These are phyloP conservation scores for Sporothrix brasiliensis DNA, from an alignment of 2,329 filamentous ascomycete species.

Conservation along the genomic window DNA sequence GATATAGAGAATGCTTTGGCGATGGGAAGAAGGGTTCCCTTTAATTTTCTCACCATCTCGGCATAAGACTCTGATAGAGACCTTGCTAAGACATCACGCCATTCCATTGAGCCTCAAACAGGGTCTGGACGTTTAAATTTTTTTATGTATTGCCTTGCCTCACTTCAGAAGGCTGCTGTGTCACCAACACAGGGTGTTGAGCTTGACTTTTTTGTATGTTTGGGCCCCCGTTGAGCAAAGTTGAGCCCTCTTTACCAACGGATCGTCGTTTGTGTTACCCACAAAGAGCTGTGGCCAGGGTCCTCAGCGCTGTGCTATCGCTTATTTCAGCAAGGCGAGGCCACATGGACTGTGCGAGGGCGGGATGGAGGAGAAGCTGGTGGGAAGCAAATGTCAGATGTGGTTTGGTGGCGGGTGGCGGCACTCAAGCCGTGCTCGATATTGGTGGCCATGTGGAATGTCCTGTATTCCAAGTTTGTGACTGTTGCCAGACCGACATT, in stretches of 20 bases:
- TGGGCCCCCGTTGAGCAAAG: not conserved
- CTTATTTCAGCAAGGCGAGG: not conserved
- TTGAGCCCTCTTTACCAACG: not conserved
- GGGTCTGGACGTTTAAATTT: not conserved
- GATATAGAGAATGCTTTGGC: not conserved
- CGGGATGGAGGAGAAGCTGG: not conserved
- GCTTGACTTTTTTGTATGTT: not conserved
- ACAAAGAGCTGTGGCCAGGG: not conserved
- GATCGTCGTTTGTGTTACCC: constrained; percentile 5
- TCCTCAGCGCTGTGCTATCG: not conserved
- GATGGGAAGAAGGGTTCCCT: not conserved
- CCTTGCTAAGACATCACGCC: not conserved
- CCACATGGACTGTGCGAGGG: not conserved
- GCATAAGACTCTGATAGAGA: not conserved
- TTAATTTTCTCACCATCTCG: not conserved
- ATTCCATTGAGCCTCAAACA: constrained; percentile 6
- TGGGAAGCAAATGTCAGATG: not conserved
- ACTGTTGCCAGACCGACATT: not conserved
- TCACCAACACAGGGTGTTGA: not conserved
- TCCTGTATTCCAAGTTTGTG: no score
- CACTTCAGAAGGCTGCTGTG: constrained; percentile 7
- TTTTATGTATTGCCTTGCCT: not conserved
- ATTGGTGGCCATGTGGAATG: not conserved
- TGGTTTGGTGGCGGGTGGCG: not conserved
- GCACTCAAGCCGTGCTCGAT: not conserved